These are phyloP conservation scores for Xylaria arbuscula DNA, from an alignment of 2,329 filamentous ascomycete genomes.

Conservation along the genomic window DNA sequence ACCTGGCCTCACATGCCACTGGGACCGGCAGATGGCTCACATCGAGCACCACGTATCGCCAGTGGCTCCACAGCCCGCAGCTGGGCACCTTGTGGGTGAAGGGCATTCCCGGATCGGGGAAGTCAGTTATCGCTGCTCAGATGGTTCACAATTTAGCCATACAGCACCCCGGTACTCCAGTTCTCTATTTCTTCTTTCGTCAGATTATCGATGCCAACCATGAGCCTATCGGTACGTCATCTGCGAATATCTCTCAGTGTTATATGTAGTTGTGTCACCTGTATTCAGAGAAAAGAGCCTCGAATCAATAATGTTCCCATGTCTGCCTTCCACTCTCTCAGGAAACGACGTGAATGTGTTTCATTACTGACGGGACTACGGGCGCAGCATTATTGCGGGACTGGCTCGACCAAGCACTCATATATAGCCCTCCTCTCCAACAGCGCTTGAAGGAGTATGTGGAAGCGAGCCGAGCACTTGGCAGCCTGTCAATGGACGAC, in stretches of 20 bases:
- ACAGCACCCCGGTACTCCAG: slow-evolving; percentile 39
- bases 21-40: slow-evolving; percentile 29
- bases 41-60: slow-evolving; percentile 8
- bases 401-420: slow-evolving; percentile 51
- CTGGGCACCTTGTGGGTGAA: slow-evolving; percentile 24
- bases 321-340: background rate
- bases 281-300: too few relatives aligned
- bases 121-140: slow-evolving; percentile 51
- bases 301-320: too few relatives aligned
- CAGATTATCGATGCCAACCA: slow-evolving; percentile 54
- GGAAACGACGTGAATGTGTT: background rate
- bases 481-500: slow-evolving; percentile 40
- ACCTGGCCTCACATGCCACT: slow-evolving; percentile 18
- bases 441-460: slow-evolving; percentile 37
- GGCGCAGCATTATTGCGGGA: slow-evolving; percentile 49
- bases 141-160: slow-evolving; percentile 42
- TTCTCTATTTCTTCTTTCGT: slow-evolving; percentile 56
- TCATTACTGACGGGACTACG: slow-evolving; percentile 9
- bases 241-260: background rate
- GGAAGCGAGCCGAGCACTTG: slow-evolving; percentile 14
- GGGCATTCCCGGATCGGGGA: slow-evolving; percentile 45
- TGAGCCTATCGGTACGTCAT: slow-evolving; percentile 37
- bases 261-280: background rate
- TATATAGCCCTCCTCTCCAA: slow-evolving; percentile 49
- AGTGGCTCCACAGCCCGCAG: slow-evolving; percentile 14